Base-by-base conservation (phyloP, 1,284 basidiomycete genomes). In the Ustilago cynodontis region DNA sequence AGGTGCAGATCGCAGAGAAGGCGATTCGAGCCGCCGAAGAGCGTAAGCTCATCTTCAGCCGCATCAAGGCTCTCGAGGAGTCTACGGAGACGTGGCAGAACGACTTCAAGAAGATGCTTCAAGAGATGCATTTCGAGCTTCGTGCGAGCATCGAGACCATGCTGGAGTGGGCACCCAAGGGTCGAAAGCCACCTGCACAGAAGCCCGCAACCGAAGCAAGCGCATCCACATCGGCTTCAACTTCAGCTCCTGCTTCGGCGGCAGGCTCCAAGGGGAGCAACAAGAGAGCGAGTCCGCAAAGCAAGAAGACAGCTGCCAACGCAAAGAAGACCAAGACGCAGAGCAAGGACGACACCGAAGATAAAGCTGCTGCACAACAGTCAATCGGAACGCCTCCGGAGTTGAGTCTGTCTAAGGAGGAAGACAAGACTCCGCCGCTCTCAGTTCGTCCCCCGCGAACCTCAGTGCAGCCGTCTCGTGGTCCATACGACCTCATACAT, bases 51-150 rank as follows among this genome's bases (percentile, higher is more conserved):
- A 68, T 68, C 51, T 59, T 61, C 22, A 35, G 51, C 5, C 58
- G 58, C 35, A 57, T 68, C 62, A 65, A 59, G 35, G 37, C 49
- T 22, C 50, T 73, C 33, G 62, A 73, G 20, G 65, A 67, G 22
- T 29, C 61, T 7, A 54, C 49, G 2, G 20, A 49, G 10, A 59
- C 47, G 16, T 50, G 54, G 45, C 58, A 64, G 16, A n/a, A 22
- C 5, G 54, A 65, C 13, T 6, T 57, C 33, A 56, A 73, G 41
- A 28, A n/a, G 20, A 64, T 16, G 65, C 56, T 73, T 10, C 55
- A 52, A 9, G 45, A 51, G 2, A 50, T 63, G 39, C 55, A 50
- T 43, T 7, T 37, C 47, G 64, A 71, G 16, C 37, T 71, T 37
- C 43, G 59, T 20, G 39, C 28, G 3, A 59, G 59, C 0, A 20